These are phyloP conservation scores for Alternaria postmessia DNA, from an alignment of 2,329 filamentous ascomycete genomes.

Conservation along the genomic window DNA sequence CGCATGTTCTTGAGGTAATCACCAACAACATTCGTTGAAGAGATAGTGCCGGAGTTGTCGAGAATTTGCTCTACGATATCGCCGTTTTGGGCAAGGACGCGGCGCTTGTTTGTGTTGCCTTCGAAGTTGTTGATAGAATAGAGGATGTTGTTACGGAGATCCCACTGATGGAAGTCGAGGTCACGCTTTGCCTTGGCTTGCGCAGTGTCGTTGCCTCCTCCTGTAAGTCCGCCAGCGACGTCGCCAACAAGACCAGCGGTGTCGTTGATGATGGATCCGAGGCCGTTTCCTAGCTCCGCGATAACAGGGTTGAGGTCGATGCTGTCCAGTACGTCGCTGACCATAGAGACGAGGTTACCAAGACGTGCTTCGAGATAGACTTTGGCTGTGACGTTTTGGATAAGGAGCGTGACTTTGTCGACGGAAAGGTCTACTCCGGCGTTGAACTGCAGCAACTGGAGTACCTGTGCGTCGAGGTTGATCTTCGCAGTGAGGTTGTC, in stretches of 20 bases:
- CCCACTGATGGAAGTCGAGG: conserved; percentile 52
- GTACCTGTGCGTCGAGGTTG: conserved; percentile 67
- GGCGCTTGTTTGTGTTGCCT: conserved; percentile 63
- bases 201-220: conserved; percentile 15
- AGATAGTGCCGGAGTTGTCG: conserved; percentile 62
- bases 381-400: conserved; percentile 66
- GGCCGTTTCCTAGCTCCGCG: conserved; percentile 61
- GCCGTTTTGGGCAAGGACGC: conserved; percentile 64
- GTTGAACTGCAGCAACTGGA: conserved; percentile 66
- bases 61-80: conserved; percentile 63
- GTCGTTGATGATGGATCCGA: conserved; percentile 59
- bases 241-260: conserved; percentile 38
- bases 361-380: conserved; percentile 68
- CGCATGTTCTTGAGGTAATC: conserved; percentile 62
- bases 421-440: conserved; percentile 68
- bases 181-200: conserved; percentile 36
- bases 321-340: conserved; percentile 65
- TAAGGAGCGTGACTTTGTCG: conserved; percentile 63
- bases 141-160: conserved; percentile 65
- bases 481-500: conserved; percentile 68
- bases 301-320: conserved; percentile 69
- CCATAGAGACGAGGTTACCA: conserved; percentile 67
- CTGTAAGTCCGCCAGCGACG: conserved; percentile 28
- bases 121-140: conserved; percentile 69
- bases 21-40: conserved; percentile 56